Evolutionary conservation across 805 yeast species (phyloP), one percentile per base, ranked within the genome.

Genomic region (Ogataea nitratoaversa): DNA sequence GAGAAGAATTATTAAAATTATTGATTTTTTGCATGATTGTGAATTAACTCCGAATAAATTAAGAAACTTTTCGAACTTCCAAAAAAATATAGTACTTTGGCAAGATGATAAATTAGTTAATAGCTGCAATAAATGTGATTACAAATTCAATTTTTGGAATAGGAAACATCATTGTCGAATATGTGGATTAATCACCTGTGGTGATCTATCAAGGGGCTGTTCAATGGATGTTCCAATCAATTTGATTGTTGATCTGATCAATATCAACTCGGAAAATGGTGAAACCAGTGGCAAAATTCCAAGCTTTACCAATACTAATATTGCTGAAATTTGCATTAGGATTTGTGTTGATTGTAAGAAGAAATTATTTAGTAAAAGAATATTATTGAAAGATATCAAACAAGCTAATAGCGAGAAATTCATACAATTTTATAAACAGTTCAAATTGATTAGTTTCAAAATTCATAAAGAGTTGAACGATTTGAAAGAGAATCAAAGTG

Each of bases 131-230:
- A 65, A 84, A 7, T 91, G 99, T 53, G 59, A 66, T 12, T 66
- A 69, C 11, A 52, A 55, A 23, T 93, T 88, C 58, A 67, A 72
- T 9, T 62, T 84, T 32, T 56, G 52, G 53, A 46, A 42, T 78
- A 66, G 97, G 37, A 86, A 83, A 48, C 98, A 93, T 57, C 99
- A 91, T 59, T 93, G 99, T 60, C 67, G 98, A 28, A 60, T 89
- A 19, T 91, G 99, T 66, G 98, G 98, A 0, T 55, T 62, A 20
- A 76, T 84, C 1, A 86, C 88, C 0, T 91, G 97, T 63, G 95
- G 83, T 19, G 82, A 80, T 48, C 50, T 59, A 37, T 63, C 44
- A 36, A 72, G 68, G 8, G 80, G 67, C 12, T 91, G 99, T 58
- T 88, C 96, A 0, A 76, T 79, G 56, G 77, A 78, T 40, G 81